Base-by-base conservation (phyloP, 129 eudicot genomes). In the Escallonia rubra region DNA sequence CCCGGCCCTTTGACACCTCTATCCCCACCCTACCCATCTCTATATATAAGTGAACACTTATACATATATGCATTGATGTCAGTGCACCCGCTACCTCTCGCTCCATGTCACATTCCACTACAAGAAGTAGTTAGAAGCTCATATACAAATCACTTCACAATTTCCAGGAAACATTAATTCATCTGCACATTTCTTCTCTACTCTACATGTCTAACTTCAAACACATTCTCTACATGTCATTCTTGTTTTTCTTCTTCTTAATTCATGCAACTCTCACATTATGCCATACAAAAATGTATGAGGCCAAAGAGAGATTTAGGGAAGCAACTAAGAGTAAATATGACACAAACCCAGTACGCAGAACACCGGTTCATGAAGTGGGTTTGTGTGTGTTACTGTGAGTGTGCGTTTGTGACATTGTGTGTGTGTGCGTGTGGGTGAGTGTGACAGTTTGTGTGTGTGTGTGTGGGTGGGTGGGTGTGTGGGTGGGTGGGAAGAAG, bases 301-400 rank as follows among this genome's bases (percentile, higher is more conserved):
- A 80, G 69, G 63, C 79, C 82, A 0, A 74, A 74, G 65, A 82
- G 66, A 68, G 75, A 61, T 43, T 8, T 73, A 54, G 78, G 76
- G 77, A 79, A 79, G 63, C 76, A 62, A 64, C 58, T 77, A 55
- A 69, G 80, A 5, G 77, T 65, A 43, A 90, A 90, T 67, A 79
- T 90, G 80, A 90, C 96, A 43, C 84, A 90, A 84, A 76, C 66
- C 43, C 80, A 84, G 50, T 51, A 76, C 65, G 76, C 97, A 14
- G 96, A 87, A 60, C 83, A 85, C 70, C 97, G 87, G 50, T 91
- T 91, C 79, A 82, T 87, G 83, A 87, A 81, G 65, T 91, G 97
- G 97, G 96, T 91, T n/a, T n/a, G n/a, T n/a, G n/a, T n/a, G n/a
- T n/a, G n/a, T n/a, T n/a, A n/a, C n/a, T n/a, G n/a, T n/a, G n/a